These are phyloP conservation scores for Chaetomium olivaceum DNA, from an alignment of 2,329 filamentous ascomycete genomes.

Conservation along the genomic window DNA sequence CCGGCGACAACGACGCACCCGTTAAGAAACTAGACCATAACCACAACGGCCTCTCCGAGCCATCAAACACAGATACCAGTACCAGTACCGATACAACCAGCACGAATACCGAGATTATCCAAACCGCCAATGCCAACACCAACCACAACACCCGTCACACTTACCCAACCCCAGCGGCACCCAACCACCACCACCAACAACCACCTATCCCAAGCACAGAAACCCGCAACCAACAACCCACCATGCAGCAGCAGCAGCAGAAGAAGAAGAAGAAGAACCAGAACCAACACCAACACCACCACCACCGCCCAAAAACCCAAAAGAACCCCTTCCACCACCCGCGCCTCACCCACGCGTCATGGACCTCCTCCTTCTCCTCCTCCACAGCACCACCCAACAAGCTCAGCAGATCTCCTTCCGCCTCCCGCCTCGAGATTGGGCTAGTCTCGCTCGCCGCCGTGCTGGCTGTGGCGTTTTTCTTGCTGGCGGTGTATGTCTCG, in stretches of 20 bases:
- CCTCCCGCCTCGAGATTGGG: conserved; percentile 39
- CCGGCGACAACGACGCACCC: not conserved
- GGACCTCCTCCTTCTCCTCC: too few relatives aligned
- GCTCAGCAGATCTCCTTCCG: conserved; percentile 21
- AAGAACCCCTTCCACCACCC: not conserved
- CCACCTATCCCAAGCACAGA: not conserved
- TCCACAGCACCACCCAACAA: too few relatives aligned
- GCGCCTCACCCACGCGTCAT: not conserved
- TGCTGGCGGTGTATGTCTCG: not conserved
- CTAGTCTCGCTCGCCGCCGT: conserved; percentile 38
- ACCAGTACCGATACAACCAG: not conserved
- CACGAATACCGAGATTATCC: not conserved
- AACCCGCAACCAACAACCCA: not conserved
- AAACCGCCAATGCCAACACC: not conserved
- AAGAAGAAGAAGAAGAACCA: too few relatives aligned
- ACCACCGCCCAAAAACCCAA: not conserved
- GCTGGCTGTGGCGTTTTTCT: not conserved
- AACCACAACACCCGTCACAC: not conserved
- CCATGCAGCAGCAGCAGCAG: not conserved
- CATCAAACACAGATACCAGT: not conserved
- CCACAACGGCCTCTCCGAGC: not conserved
- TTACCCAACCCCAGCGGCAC: not conserved
- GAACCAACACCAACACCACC: too few relatives aligned
- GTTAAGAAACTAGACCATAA: not conserved
- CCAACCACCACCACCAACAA: not conserved